These are phyloP conservation scores for Candida piceae DNA, from an alignment of 805 yeast species.

Conservation along the genomic window DNA sequence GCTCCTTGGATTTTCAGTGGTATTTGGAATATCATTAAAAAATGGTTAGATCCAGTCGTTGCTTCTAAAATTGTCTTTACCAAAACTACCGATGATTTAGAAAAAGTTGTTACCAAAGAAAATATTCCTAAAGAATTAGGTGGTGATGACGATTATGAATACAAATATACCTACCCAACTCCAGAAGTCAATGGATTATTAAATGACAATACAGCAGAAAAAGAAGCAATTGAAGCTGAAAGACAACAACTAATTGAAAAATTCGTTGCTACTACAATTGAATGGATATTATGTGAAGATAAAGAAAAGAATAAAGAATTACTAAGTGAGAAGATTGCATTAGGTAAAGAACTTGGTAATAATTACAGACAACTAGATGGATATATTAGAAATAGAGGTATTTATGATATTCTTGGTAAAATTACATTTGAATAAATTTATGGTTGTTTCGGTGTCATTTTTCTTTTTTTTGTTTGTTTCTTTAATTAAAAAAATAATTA, in stretches of 20 bases:
- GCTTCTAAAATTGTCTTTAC: constrained; percentile 88
- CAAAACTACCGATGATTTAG: constrained; percentile 60
- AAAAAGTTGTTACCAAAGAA: constrained; percentile 51
- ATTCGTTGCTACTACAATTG: constrained; percentile 60
- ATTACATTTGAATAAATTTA: constrained; percentile 18
- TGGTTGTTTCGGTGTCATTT: not conserved
- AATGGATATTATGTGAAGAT: constrained; percentile 70
- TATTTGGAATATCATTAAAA: constrained; percentile 87
- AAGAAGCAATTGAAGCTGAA: constrained; percentile 37
- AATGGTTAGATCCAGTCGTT: constrained; percentile 96
- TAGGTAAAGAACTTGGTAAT: constrained; percentile 48
- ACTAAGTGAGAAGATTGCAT: constrained; percentile 47
- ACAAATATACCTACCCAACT: constrained; percentile 58
- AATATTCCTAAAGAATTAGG: constrained; percentile 70
- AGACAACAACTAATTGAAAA: constrained; percentile 49
- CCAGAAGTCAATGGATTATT: constrained; percentile 49
- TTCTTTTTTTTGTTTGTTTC: not conserved
- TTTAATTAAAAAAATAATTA: too few relatives aligned
- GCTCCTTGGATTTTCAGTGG: constrained; percentile 98
- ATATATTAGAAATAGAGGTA: constrained; percentile 70
- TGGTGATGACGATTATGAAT: constrained; percentile 59
- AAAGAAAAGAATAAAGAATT: constrained; percentile 43
- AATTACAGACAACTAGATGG: constrained; percentile 75
- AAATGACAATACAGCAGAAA: constrained; percentile 41
- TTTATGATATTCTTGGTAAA: constrained; percentile 69